A percentile compares a stretch with the other conserved stretches of the same genome.
Evolutionary conservation across 768 basidiomycete species (phyloP).

Genomic region (Xanthoconium purpureum): DNA sequence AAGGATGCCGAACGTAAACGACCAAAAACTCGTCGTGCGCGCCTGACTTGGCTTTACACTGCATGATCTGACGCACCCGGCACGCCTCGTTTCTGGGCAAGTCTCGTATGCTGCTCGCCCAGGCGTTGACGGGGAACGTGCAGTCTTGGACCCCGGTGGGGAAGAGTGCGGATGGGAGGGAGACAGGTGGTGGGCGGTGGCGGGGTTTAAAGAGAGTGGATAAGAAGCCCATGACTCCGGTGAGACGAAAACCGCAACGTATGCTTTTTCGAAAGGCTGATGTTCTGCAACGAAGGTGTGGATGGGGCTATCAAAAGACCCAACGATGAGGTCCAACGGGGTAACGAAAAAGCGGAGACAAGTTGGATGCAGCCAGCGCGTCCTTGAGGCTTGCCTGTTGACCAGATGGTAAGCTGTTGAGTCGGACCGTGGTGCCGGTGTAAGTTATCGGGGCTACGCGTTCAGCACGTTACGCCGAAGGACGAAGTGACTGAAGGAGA

Average conservation of each 20-base stretch:
- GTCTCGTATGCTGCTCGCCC: background rate
- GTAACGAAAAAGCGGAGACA: too few species aligned
- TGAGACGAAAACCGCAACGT: background rate
- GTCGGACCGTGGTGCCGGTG: too few species aligned
- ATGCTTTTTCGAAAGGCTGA: background rate
- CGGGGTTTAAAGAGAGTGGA: background rate
- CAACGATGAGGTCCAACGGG: too few species aligned
- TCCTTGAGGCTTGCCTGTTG: too few species aligned
- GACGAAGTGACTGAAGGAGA: too few species aligned
- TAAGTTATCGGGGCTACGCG: too few species aligned
- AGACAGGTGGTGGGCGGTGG: background rate
- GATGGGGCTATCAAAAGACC: background rate
- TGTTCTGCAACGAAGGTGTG: background rate
- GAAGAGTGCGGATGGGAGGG: constrained; percentile 1
- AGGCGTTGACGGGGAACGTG: background rate
- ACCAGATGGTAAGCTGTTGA: too few species aligned
- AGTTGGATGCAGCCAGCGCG: too few species aligned
- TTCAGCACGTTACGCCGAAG: too few species aligned
- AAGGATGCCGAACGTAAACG: background rate
- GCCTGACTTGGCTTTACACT: background rate
- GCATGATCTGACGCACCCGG: constrained; percentile 4
- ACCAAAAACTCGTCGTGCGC: background rate
- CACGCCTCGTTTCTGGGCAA: background rate
- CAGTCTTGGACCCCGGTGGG: background rate
- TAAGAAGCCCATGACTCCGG: background rate